A percentile compares a stretch with the other conserved stretches of the same genome.
phyloP scores from a whole-genome alignment of 176 grass and related monocot genomes.

The Echinochloa phyllopogon region DNA sequence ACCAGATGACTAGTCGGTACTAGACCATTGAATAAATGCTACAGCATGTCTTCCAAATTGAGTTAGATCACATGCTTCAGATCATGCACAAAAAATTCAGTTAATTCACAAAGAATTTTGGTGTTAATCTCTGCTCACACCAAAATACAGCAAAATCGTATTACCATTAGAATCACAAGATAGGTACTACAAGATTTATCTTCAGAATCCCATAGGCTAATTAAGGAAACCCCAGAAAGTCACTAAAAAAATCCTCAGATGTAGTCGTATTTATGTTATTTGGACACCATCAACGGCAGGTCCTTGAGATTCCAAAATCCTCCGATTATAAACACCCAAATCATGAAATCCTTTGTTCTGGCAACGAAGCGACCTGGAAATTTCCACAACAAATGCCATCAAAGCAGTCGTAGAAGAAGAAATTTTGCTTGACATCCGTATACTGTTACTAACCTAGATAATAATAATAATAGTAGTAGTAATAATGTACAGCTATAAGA shows the following conservation, averaged over 20 bases:
- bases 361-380: conserved; percentile 39
- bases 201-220: neutral
- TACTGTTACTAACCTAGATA: conserved; percentile 1
- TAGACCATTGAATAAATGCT: neutral
- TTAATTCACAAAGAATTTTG: neutral
- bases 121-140: neutral
- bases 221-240: conserved; percentile 33
- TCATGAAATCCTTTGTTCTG: conserved; percentile 8
- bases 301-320: neutral
- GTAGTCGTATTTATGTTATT: conserved; percentile 28
- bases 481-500: neutral
- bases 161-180: neutral
- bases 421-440: neutral
- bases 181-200: conserved; percentile 24
- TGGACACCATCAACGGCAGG: neutral
- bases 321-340: conserved; percentile 12
- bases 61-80: conserved; percentile 12
- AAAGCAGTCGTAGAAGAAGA: conserved; percentile 22
- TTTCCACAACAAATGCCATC: conserved; percentile 19
- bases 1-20: too few species aligned
- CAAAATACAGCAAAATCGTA: neutral
- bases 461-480: neutral
- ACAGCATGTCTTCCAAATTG: neutral
- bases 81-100: conserved; percentile 25
- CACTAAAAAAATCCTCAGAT: neutral